Evolutionary conservation across 306 rosid genomes (phyloP).

Genomic region (Dalbergia oliveri): DNA sequence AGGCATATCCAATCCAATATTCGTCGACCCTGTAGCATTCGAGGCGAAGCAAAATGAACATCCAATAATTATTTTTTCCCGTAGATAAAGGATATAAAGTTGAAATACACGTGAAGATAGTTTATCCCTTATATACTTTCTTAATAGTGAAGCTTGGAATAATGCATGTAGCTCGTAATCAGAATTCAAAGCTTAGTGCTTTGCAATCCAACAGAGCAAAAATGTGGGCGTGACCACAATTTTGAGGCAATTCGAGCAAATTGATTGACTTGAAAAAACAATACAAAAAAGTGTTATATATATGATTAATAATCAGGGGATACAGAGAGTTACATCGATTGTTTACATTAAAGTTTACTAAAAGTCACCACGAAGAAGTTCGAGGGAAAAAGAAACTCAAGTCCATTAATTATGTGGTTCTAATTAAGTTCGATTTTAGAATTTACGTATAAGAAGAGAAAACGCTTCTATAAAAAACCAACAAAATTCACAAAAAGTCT

Average conservation of each 20-base stretch:
- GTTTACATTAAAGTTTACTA: no score
- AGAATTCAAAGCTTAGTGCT: conserved; percentile 17
- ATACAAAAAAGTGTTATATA: no score
- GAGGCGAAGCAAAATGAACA: conserved; percentile 42
- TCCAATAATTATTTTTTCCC: neutral
- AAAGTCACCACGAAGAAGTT: no score
- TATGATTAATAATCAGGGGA: neutral
- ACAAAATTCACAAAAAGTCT: no score
- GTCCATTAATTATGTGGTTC: no score
- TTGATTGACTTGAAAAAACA: conserved; percentile 12
- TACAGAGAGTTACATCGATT: neutral
- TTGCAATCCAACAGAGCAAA: conserved; percentile 38
- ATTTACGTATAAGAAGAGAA: no score
- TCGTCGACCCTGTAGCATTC: conserved; percentile 13
- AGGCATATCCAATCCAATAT: conserved; percentile 32
- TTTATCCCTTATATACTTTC: conserved; percentile 43
- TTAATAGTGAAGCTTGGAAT: conserved; percentile 55
- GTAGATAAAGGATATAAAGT: conserved; percentile 46
- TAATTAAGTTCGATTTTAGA: no score
- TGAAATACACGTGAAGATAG: conserved; percentile 43
- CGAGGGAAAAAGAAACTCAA: no score
- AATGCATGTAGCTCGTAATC: conserved; percentile 38
- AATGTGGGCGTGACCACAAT: conserved; percentile 47
- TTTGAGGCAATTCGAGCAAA: conserved; percentile 38
- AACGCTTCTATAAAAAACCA: no score